These are phyloP conservation scores for Termitomyces sp. DNA, from an alignment of 768 basidiomycete species.

Conservation along the genomic window DNA sequence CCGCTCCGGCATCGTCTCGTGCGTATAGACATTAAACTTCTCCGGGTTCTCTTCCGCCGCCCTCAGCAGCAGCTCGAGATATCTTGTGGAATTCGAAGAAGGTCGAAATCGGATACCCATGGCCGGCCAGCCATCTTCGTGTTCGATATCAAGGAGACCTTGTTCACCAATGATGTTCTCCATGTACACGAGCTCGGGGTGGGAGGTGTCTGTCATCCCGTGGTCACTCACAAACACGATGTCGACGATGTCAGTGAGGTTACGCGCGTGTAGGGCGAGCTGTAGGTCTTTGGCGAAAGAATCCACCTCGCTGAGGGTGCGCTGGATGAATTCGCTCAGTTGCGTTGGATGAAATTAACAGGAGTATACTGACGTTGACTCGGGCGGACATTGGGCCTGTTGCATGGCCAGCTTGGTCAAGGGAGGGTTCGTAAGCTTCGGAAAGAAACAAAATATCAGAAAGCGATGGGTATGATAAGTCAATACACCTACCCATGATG, in stretches of 20 bases:
- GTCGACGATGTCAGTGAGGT: constrained; percentile 80
- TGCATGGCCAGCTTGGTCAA: constrained; percentile 81
- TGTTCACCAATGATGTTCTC: constrained; percentile 75
- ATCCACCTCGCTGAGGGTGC: constrained; percentile 66
- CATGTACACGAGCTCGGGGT: constrained; percentile 69
- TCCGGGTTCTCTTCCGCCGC: constrained; percentile 50
- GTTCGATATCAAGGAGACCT: constrained; percentile 55
- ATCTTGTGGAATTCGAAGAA: constrained; percentile 49
- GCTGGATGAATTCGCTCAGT: constrained; percentile 26
- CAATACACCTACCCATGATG: constrained; percentile 49
- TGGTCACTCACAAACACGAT: constrained; percentile 88
- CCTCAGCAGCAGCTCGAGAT: constrained; percentile 47
- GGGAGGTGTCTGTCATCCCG: constrained; percentile 89
- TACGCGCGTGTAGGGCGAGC: constrained; percentile 55
- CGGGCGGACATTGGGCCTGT: constrained; percentile 62
- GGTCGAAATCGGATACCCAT: constrained; percentile 76
- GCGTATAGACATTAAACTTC: constrained; percentile 76
- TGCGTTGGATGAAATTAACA: not conserved
- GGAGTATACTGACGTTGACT: constrained; percentile 54
- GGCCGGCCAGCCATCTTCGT: constrained; percentile 87
- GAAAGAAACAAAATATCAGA: constrained; percentile 1
- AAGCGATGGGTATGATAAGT: constrained; percentile 11
- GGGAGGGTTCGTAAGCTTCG: constrained; percentile 75
- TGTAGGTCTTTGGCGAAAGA: constrained; percentile 69
- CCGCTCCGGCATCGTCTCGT: constrained; percentile 74